A percentile compares a stretch with the other conserved stretches of the same genome.
Conservation (phyloP, 1,139 yeast species). For the Sugiyamaella castrensis region DNA sequence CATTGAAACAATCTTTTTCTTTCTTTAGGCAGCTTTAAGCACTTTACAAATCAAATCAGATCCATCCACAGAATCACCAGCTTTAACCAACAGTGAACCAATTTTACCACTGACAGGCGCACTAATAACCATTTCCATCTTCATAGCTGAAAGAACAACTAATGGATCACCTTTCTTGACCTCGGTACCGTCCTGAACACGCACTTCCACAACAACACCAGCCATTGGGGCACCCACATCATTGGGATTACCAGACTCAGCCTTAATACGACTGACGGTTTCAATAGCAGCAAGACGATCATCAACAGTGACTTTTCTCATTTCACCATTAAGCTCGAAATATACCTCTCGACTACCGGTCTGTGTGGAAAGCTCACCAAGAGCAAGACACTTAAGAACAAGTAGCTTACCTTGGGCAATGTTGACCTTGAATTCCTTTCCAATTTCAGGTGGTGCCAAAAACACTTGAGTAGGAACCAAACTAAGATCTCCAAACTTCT, state of each 20-base stretch:
- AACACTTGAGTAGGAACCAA: conserved; percentile 90
- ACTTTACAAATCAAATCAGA: conserved; percentile 69
- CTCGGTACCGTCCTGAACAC: conserved; percentile 79
- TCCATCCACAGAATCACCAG: conserved; percentile 94
- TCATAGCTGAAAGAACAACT: conserved; percentile 96
- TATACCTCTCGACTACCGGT: conserved; percentile 95
- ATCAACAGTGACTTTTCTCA: conserved; percentile 89
- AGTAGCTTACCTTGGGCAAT: conserved; percentile 94
- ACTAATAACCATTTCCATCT: conserved; percentile 98
- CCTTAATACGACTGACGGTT: conserved; percentile 84
- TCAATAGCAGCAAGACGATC: conserved; percentile 86
- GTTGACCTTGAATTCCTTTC: conserved; percentile 84
- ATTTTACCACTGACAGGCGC: conserved; percentile 88
- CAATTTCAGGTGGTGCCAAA: conserved; percentile 79
- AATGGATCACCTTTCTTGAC: conserved; percentile 97
- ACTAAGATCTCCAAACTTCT: conserved; percentile 86
- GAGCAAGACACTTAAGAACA: conserved; percentile 86
- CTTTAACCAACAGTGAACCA: conserved; percentile 70
- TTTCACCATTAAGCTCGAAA: conserved; percentile 97
- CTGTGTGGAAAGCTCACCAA: conserved; percentile 80
- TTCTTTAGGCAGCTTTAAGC: conserved; percentile 31
- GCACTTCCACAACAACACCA: conserved; percentile 94
- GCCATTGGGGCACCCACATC: conserved; percentile 99
- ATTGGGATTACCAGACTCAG: conserved; percentile 77
- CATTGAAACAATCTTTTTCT: too few species aligned